Evolutionary conservation across 108 stramenopile genomes (phyloP), one percentile per base, ranked within the genome.

Genomic region (Cyclotella sp.): DNA sequence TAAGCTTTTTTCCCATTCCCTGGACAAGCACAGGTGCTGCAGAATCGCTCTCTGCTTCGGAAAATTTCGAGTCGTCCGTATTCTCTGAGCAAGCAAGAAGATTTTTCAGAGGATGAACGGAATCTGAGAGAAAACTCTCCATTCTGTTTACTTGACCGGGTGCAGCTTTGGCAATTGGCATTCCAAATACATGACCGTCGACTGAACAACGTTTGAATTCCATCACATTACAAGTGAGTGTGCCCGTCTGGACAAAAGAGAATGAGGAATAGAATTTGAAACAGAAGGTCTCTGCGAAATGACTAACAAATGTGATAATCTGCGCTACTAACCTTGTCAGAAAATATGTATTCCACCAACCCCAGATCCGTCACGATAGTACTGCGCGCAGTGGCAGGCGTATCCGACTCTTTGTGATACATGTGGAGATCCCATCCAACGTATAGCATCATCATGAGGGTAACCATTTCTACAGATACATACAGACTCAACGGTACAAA

Each of bases 151-250:
- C 44, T 45, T 13, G 45, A 16, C 53, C 21, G 5, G 83, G 83
- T 24, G 84, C 71, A 26, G 82, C 49, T 71, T 90, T 95, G 41
- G 85, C 83, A 44, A 96, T 79, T 30, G 92, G 93, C 58, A 86
- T 82, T 19, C 97, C 98, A 76, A 95, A 98, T 15, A 91, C 49
- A 55, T 76, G 73, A 45, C 95, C 96, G 63, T 91, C 95, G 34
- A 98, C 92, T 29, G 93, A 94, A 73, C 95, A 97, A n/a, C 96
- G 85, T 70, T 95, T 96, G 79, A 99, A 98, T 61, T 93, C 85
- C 99, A 99, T 99, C 9, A 98, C 89, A 76, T 99, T 99, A 52
- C 91, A 94, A 14, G 99, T 99, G 55, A 99, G 79, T 19, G 99
- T 99, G 19, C 99, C 99, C 22, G 97, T 97, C 70, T 65, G 26